phyloP scores from a whole-genome alignment of 306 rosid species.

The Cyamopsis tetragonoloba region DNA sequence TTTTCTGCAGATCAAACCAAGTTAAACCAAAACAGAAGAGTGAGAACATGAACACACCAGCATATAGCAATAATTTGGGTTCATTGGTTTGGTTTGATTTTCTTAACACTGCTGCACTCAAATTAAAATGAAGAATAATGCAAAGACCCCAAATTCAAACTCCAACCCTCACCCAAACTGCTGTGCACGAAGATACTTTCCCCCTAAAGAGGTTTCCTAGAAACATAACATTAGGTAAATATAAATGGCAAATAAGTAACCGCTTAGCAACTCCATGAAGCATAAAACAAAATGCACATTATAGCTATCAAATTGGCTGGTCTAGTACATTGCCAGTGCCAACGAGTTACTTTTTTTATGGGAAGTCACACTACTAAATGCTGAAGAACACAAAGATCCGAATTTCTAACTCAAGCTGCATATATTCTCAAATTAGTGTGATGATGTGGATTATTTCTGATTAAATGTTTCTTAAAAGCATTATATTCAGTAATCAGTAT shows the following conservation, averaged over 20 bases:
- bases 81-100: background rate
- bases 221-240: background rate
- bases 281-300: background rate
- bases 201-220: background rate
- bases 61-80: background rate
- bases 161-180: background rate
- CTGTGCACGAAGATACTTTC: background rate
- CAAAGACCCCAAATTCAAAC: constrained; percentile 4
- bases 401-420: background rate
- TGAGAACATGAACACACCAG: background rate
- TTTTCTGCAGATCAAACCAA: background rate
- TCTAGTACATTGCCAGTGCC: background rate
- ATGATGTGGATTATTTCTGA: background rate
- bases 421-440: background rate
- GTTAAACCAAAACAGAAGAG: background rate
- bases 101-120: background rate
- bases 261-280: background rate
- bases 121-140: background rate
- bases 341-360: background rate
- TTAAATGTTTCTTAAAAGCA: background rate
- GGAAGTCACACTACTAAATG: background rate
- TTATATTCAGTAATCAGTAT: background rate
- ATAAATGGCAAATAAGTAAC: background rate
- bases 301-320: constrained; percentile 11
- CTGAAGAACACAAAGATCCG: constrained; percentile 10